Evolutionary conservation across 495 filamentous ascomycete genomes (phyloP).

Genomic region (Penicillium angulare): DNA sequence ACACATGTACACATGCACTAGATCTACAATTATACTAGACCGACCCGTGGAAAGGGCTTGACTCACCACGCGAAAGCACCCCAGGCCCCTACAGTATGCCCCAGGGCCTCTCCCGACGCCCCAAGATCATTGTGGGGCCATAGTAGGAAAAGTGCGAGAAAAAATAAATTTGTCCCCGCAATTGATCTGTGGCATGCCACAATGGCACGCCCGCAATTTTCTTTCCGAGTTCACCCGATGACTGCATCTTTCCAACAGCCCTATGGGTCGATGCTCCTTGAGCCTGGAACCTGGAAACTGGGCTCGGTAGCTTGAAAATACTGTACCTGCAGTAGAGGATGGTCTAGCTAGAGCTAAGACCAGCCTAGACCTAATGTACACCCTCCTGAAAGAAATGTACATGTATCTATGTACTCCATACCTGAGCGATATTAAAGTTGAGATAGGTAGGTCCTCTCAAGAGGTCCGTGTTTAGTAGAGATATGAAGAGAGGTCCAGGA

Average conservation of each 20-base stretch:
- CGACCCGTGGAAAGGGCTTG: conserved; percentile 10
- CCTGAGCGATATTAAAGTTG: no score
- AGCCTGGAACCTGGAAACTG: neutral
- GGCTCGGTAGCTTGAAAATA: neutral
- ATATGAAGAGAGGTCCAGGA: no score
- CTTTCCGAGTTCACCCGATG: conserved; percentile 24
- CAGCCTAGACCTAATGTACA: conserved; percentile 1
- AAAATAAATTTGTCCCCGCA: conserved; percentile 25
- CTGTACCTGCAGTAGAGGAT: conserved; percentile 26
- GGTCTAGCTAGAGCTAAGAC: conserved; percentile 13
- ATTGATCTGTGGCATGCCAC: conserved; percentile 1
- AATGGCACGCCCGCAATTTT: conserved; percentile 15
- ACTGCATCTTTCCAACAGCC: conserved; percentile 5
- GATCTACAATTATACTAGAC: neutral
- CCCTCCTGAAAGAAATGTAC: neutral
- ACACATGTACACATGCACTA: neutral
- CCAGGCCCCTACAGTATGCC: neutral
- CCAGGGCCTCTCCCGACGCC: conserved; percentile 6
- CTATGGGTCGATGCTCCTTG: conserved; percentile 8
- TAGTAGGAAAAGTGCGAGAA: neutral
- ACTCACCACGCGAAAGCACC: neutral
- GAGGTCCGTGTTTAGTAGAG: no score
- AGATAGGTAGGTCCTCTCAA: no score
- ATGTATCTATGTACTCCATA: neutral
- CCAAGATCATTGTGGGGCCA: conserved; percentile 23